Evolutionary conservation across 441 rosid genomes (phyloP).

Genomic region (Populus hybrid): DNA sequence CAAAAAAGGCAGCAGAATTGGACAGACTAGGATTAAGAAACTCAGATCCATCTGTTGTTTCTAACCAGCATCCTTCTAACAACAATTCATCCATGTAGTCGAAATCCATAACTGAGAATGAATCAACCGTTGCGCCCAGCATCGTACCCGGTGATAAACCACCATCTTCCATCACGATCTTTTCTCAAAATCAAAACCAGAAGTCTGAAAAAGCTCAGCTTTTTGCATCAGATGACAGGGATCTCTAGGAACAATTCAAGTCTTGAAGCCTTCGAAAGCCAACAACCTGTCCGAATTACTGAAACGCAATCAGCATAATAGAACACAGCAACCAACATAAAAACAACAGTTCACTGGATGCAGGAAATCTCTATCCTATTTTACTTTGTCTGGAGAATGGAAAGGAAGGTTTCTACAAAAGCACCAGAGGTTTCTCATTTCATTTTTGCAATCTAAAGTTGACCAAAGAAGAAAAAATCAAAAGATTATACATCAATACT

Average conservation of each 20-base stretch:
- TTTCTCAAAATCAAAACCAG: conserved; percentile 7
- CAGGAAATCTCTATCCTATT: background rate
- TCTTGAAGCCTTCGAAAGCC: conserved; percentile 19
- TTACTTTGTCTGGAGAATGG: background rate
- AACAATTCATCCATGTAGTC: conserved; percentile 74
- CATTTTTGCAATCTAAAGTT: background rate
- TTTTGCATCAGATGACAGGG: conserved; percentile 5
- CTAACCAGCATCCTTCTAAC: conserved; percentile 89
- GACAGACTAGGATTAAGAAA: conserved; percentile 49
- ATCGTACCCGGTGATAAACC: conserved; percentile 38
- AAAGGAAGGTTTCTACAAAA: background rate
- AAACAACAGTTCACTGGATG: background rate
- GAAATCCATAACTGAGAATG: conserved; percentile 45
- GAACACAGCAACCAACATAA: conserved; percentile 10
- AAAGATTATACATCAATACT: conserved; percentile 12
- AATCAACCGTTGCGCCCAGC: conserved; percentile 30
- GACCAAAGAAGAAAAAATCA: conserved; percentile 18
- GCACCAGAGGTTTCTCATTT: background rate
- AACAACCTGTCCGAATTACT: conserved; percentile 13
- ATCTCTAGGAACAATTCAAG: conserved; percentile 11
- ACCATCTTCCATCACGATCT: conserved; percentile 52
- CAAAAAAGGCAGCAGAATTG: conserved; percentile 36
- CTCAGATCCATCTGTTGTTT: conserved; percentile 75
- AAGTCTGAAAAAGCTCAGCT: conserved; percentile 2
- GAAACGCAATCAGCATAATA: conserved; percentile 8